These are phyloP conservation scores for Guyanaporus albipodus DNA, from an alignment of 768 basidiomycete species.

Conservation along the genomic window DNA sequence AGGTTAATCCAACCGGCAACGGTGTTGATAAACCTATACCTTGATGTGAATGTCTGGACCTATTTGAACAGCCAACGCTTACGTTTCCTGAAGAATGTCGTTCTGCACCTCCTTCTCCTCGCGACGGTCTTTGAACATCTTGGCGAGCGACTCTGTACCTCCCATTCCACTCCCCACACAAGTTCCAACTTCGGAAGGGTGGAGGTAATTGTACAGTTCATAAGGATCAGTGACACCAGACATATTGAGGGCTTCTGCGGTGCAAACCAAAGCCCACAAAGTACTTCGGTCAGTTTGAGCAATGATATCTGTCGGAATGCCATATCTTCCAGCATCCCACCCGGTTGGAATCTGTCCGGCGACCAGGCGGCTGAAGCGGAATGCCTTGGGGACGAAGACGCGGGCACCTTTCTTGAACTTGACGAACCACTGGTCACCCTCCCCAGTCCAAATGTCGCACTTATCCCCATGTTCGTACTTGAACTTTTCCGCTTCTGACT, in stretches of 20 bases:
- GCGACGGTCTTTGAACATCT: constrained; percentile 99
- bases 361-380: constrained; percentile 91
- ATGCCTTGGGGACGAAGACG: constrained; percentile 89
- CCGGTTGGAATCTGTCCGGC: constrained; percentile 97
- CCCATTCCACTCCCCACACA: constrained; percentile 98
- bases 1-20: constrained; percentile 98
- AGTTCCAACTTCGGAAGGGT: constrained; percentile 95
- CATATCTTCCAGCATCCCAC: constrained; percentile 95
- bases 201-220: constrained; percentile 94
- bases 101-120: constrained; percentile 99
- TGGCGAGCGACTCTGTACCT: constrained; percentile 81
- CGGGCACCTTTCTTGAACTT: constrained; percentile 99
- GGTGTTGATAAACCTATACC: constrained; percentile 90
- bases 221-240: constrained; percentile 98
- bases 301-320: constrained; percentile 94
- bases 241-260: constrained; percentile 93
- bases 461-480: constrained; percentile 96
- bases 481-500: constrained; percentile 90
- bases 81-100: constrained; percentile 98
- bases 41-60: constrained; percentile 5
- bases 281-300: constrained; percentile 90
- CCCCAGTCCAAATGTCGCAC: constrained; percentile 90
- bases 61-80: constrained; percentile 24
- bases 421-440: constrained; percentile 94
- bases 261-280: constrained; percentile 92